phyloP scores from a whole-genome alignment of 768 basidiomycete genomes.

The Mycena galericulata region DNA sequence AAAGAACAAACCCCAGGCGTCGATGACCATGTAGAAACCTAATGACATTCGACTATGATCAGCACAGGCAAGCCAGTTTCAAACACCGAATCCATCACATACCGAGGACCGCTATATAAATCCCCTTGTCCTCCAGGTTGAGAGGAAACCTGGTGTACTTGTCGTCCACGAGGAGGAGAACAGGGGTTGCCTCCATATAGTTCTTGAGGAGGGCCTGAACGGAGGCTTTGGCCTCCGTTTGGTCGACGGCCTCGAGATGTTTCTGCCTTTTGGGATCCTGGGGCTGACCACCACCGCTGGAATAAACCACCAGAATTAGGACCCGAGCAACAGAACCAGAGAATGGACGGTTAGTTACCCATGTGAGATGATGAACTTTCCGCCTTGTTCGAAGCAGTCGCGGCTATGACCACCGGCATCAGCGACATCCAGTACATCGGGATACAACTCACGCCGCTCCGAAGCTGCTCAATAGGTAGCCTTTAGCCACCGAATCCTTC shows the following conservation, averaged over 20 bases:
- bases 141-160: too few relatives aligned
- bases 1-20: too few relatives aligned
- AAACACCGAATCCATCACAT: too few relatives aligned
- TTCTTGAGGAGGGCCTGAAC: constrained; percentile 7
- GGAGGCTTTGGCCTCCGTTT: neutral
- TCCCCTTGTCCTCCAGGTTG: too few relatives aligned
- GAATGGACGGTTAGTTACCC: constrained; percentile 8
- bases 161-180: too few relatives aligned
- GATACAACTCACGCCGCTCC: neutral
- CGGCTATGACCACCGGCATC: neutral
- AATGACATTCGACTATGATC: too few relatives aligned
- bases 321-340: neutral
- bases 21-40: too few relatives aligned
- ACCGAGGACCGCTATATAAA: too few relatives aligned
- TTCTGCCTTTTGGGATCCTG: neutral
- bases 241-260: neutral
- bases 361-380: constrained; percentile 22
- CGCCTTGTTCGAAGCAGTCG: constrained; percentile 15
- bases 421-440: neutral
- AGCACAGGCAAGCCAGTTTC: too few relatives aligned
- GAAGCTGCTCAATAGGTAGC: constrained; percentile 16
- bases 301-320: too few relatives aligned
- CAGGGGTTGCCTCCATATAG: too few relatives aligned
- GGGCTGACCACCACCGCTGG: constrained; percentile 1
- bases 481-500: constrained; percentile 2